phyloP scores from a whole-genome alignment of 2,329 filamentous ascomycete species.

The Septoria linicola region DNA sequence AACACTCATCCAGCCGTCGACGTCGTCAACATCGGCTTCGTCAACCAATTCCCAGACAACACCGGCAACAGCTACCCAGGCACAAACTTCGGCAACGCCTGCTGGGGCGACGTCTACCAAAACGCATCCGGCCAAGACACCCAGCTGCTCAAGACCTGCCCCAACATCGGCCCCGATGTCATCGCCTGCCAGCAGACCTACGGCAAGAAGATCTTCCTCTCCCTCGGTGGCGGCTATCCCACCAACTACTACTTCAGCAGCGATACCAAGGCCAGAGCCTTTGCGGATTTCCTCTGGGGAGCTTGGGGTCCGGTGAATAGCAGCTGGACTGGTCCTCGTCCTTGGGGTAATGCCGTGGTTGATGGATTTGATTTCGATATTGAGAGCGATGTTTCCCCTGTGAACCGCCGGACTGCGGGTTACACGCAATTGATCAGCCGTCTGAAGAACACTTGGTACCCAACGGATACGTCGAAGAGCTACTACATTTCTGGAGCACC shows the following conservation, averaged over 20 bases:
- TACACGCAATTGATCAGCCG: conserved; percentile 49
- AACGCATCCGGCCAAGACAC: conserved; percentile 20
- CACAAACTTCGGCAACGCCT: conserved; percentile 51
- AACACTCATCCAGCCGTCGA: conserved; percentile 48
- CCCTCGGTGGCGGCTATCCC: conserved; percentile 46
- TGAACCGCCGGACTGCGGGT: conserved; percentile 38
- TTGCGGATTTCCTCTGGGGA: conserved; percentile 49
- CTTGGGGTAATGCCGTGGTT: conserved; percentile 50
- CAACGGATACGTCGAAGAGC: conserved; percentile 35
- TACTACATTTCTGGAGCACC: conserved; percentile 55
- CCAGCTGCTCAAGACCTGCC: conserved; percentile 17
- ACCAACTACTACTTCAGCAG: conserved; percentile 46
- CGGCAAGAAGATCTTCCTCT: conserved; percentile 49
- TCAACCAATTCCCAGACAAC: conserved; percentile 55
- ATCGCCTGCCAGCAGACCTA: conserved; percentile 44
- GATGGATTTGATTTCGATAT: conserved; percentile 57
- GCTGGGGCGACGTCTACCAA: conserved; percentile 17
- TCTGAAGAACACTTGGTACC: conserved; percentile 45
- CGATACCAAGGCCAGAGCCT: conserved; percentile 42
- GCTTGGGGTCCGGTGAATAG: conserved; percentile 42
- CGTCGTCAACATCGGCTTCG: conserved; percentile 57
- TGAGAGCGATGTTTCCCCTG: conserved; percentile 38
- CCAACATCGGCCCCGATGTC: conserved; percentile 43
- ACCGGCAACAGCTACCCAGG: conserved; percentile 48
- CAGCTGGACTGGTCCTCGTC: conserved; percentile 39